Evolutionary conservation across 2,329 filamentous ascomycete genomes (phyloP), one percentile per base, ranked within the genome.

Genomic region (Stemphylium lycopersici): DNA sequence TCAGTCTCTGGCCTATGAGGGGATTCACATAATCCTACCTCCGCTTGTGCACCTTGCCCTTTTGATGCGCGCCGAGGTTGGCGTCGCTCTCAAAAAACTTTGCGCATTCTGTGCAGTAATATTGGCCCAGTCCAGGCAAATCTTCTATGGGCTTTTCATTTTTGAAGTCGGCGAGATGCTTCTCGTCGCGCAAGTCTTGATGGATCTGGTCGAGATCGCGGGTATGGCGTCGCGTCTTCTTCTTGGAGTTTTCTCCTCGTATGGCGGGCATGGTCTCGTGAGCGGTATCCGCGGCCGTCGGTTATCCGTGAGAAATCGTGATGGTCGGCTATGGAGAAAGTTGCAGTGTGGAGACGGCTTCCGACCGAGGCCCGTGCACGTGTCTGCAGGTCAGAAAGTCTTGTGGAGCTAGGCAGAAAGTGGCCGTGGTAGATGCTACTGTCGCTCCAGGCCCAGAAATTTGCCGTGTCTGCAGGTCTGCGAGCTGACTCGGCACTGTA

Each of bases 191-290:
- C 52, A 97, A 78, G 75, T 99, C 95, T 62, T 87, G 86, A 71
- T 93, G 87, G 76, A 98, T 87, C 79, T 98, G 93, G 77, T 99
- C 95, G 70, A 97, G 83, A 76, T 96, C 93, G 76, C 95, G 95
- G 69, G 68, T 79, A 61, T 78, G 71, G 41, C 76, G 73, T 42
- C 77, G 72, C 56, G 79, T 79, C 75, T 80, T 80, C 66, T 77
- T 78, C 67, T 80, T 80, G 33, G 77, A 80, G 53, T 81, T 72
- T 49, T 76, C 67, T 62, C 80, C 80, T 51, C 80, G 75, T 58
- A 81, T 81, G 55, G 79, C 79, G 56, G 80, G 80, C 80, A 82
- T 82, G 56, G 54, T 71, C 69, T 81, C 52, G 55, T 71, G 69
- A 41, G 52, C 40, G 49, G 58, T 61, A 63, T 68, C 65, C 63